Conservation (phyloP, 2,329 filamentous ascomycete genomes). For the Monilinia fructicola region DNA sequence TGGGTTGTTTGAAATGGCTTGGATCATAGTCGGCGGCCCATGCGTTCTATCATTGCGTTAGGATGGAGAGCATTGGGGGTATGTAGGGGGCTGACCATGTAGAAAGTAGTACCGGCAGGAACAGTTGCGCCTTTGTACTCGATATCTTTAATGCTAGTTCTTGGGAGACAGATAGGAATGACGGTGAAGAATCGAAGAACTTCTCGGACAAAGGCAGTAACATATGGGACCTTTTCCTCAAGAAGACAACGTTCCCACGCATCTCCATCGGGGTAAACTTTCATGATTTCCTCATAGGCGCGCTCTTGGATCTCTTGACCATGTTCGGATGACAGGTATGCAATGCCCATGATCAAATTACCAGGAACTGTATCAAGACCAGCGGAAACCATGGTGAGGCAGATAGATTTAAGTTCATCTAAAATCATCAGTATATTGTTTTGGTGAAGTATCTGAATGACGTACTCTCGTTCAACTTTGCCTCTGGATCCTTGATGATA, state of each 20-base stretch:
- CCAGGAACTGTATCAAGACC: conserved; percentile 80
- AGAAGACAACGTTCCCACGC: conserved; percentile 72
- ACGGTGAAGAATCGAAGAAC: conserved; percentile 76
- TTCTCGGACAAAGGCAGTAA: conserved; percentile 77
- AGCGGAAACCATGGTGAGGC: conserved; percentile 77
- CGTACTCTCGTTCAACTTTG: conserved; percentile 65
- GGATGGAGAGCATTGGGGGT: neutral
- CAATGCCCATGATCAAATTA: conserved; percentile 77
- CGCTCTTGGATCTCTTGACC: conserved; percentile 70
- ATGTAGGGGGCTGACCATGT: conserved; percentile 12
- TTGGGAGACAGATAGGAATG: conserved; percentile 74
- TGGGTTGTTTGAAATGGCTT: conserved; percentile 62
- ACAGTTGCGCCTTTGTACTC: conserved; percentile 65
- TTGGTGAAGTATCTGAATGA: conserved; percentile 31
- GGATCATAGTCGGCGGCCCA: conserved; percentile 74
- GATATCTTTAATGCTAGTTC: conserved; percentile 71
- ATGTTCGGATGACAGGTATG: conserved; percentile 66
- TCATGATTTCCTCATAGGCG: conserved; percentile 68
- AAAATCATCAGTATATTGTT: conserved; percentile 43
- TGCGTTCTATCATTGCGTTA: conserved; percentile 54
- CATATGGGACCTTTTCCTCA: conserved; percentile 74
- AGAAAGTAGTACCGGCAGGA: conserved; percentile 73
- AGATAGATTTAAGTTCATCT: conserved; percentile 79
- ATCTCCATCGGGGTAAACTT: conserved; percentile 69
- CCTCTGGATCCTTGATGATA: conserved; percentile 60